Evolutionary conservation across 768 basidiomycete species (phyloP).

Genomic region (Boletus vermiculosoides): DNA sequence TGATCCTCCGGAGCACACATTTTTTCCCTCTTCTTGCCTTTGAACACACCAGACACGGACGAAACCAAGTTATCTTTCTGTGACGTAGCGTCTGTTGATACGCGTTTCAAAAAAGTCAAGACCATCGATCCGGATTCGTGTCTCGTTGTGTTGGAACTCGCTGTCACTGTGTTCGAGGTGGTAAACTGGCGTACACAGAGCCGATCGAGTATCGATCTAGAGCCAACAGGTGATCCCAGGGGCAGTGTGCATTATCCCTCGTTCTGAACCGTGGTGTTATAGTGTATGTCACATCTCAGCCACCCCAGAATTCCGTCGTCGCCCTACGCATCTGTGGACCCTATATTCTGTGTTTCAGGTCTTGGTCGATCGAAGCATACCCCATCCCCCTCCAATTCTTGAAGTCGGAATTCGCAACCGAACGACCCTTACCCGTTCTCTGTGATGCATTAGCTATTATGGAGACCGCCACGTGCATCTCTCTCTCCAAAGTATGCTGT

Average conservation of each 20-base stretch:
- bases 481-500: slow-evolving; percentile 39
- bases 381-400: slow-evolving; percentile 10
- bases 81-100: slow-evolving; percentile 4
- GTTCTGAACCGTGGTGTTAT: background rate
- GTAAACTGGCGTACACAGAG: slow-evolving; percentile 35
- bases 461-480: slow-evolving; percentile 34
- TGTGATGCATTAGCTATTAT: slow-evolving; percentile 16
- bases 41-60: background rate
- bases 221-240: too few relatives aligned
- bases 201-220: slow-evolving; percentile 16
- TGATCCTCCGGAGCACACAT: slow-evolving; percentile 12
- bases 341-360: slow-evolving; percentile 50
- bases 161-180: slow-evolving; percentile 33
- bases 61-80: slow-evolving; percentile 1
- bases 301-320: slow-evolving; percentile 33
- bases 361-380: slow-evolving; percentile 46
- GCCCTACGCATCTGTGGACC: slow-evolving; percentile 44
- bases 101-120: slow-evolving; percentile 16
- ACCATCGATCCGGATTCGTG: slow-evolving; percentile 32
- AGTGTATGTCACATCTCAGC: slow-evolving; percentile 16
- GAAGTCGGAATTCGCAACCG: background rate
- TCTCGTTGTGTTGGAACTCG: slow-evolving; percentile 32
- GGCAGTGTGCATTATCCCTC: slow-evolving; percentile 22
- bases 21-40: slow-evolving; percentile 6
- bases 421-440: slow-evolving; percentile 13